A percentile compares a stretch with the other conserved stretches of the same genome.
Conservation (phyloP, 2,329 filamentous ascomycete species). For the Botrytis byssoidea region DNA sequence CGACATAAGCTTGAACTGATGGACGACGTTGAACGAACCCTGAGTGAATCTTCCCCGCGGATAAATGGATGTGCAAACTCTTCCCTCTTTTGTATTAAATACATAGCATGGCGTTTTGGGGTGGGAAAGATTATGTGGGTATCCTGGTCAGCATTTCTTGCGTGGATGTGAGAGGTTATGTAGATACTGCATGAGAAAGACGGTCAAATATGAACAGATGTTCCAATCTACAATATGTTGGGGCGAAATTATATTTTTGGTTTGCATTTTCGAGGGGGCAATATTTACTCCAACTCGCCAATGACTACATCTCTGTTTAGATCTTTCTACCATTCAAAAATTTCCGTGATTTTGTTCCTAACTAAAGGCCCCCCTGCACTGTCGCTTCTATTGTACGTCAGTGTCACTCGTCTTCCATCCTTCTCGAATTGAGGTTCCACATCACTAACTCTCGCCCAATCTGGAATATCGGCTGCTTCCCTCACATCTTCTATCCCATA, state of each 20-base stretch:
- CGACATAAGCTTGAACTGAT: background rate
- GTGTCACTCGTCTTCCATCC: slow-evolving; percentile 2
- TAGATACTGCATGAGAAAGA: slow-evolving; percentile 13
- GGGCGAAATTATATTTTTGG: background rate
- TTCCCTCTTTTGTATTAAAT: slow-evolving; percentile 24
- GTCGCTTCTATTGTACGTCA: slow-evolving; percentile 1
- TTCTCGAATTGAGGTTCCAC: background rate
- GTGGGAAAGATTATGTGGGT: slow-evolving; percentile 17
- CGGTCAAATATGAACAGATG: slow-evolving; percentile 9
- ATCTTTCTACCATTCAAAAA: slow-evolving; percentile 3
- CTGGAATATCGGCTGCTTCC: slow-evolving; percentile 25
- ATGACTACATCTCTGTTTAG: background rate
- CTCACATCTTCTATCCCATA: slow-evolving; percentile 13
- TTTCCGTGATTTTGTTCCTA: background rate
- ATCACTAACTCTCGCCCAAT: slow-evolving; percentile 22
- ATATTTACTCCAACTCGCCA: background rate
- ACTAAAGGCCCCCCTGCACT: background rate
- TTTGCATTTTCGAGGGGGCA: background rate
- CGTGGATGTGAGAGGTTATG: slow-evolving; percentile 9
- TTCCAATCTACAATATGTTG: background rate
- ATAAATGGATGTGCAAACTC: slow-evolving; percentile 18
- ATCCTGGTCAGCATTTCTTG: slow-evolving; percentile 19
- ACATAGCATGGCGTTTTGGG: slow-evolving; percentile 23
- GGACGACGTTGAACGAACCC: slow-evolving; percentile 11
- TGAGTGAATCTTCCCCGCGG: background rate